phyloP scores from a whole-genome alignment of 2,329 filamentous ascomycete genomes.

The Xylaria sp. region DNA sequence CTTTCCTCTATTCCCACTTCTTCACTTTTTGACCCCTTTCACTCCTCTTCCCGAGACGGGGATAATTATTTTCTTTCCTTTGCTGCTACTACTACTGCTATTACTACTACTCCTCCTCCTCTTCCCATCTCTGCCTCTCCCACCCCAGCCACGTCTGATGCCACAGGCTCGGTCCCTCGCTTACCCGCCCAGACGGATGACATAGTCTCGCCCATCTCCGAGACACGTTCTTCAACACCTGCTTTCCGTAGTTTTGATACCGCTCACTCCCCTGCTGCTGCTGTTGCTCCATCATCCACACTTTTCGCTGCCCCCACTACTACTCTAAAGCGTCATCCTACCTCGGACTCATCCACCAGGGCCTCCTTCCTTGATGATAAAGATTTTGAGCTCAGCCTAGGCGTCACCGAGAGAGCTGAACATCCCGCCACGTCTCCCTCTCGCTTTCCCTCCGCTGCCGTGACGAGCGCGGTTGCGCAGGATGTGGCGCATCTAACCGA shows the following conservation, averaged over 20 bases:
- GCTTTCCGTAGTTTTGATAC: constrained; percentile 32
- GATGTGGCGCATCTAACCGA: constrained; percentile 48
- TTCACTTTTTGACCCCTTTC: constrained; percentile 29
- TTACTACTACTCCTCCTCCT: too few species aligned
- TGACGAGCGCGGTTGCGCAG: constrained; percentile 42
- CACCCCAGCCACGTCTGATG: constrained; percentile 30
- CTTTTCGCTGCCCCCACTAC: constrained; percentile 46
- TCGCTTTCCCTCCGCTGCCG: constrained; percentile 36
- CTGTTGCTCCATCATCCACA: constrained; percentile 25
- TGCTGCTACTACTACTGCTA: not conserved
- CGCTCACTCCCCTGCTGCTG: constrained; percentile 16
- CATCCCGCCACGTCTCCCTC: constrained; percentile 32
- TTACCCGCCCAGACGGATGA: constrained; percentile 43
- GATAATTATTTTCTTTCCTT: constrained; percentile 27
- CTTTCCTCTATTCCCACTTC: constrained; percentile 34
- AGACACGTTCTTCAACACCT: constrained; percentile 44
- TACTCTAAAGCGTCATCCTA: constrained; percentile 51
- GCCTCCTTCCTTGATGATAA: constrained; percentile 55
- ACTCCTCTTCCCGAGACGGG: constrained; percentile 15
- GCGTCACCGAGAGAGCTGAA: constrained; percentile 26
- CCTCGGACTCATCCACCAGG: constrained; percentile 51
- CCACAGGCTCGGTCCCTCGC: constrained; percentile 37
- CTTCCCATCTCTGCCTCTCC: constrained; percentile 16
- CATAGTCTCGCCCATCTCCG: constrained; percentile 51
- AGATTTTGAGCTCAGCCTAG: constrained; percentile 47